Evolutionary conservation across 1,139 yeast genomes (phyloP).

Genomic region (Candida dubliniensis): DNA sequence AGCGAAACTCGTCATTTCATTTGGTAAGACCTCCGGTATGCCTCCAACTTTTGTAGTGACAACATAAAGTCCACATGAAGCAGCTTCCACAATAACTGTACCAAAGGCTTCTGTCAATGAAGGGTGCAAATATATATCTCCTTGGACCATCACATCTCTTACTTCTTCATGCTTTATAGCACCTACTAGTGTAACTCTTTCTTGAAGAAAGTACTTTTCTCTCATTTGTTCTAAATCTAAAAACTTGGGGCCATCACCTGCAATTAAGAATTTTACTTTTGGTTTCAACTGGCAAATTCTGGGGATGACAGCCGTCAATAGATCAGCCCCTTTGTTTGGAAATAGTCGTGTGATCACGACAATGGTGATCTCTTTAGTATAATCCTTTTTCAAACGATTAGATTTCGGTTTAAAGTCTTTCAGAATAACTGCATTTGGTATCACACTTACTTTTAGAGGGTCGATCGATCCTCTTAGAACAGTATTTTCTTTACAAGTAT

Average conservation of each 20-base stretch:
- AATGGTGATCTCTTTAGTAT: conserved; percentile 54
- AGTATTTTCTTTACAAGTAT: conserved; percentile 95
- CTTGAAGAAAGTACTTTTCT: conserved; percentile 82
- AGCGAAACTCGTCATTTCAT: conserved; percentile 91
- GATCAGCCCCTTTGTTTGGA: conserved; percentile 96
- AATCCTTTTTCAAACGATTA: conserved; percentile 12
- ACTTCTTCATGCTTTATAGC: conserved; percentile 91
- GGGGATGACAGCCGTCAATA: conserved; percentile 84
- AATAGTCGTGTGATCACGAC: conserved; percentile 89
- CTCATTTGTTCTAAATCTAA: conserved; percentile 94
- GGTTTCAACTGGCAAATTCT: conserved; percentile 65
- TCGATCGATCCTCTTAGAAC: conserved; percentile 82
- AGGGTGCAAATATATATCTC: conserved; percentile 92
- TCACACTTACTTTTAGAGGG: conserved; percentile 79
- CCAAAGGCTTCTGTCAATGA: conserved; percentile 98
- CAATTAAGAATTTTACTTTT: conserved; percentile 76
- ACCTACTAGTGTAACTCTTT: conserved; percentile 82
- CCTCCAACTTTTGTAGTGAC: conserved; percentile 98
- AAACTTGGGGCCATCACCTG: conserved; percentile 97
- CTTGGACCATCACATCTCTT: conserved; percentile 87
- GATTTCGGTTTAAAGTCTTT: conserved; percentile 68
- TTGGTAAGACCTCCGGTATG: conserved; percentile 93
- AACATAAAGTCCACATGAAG: conserved; percentile 89
- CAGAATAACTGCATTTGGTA: conserved; percentile 93
- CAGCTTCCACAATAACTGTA: conserved; percentile 95